These are phyloP conservation scores for Yarrowia phangngaensis DNA, from an alignment of 805 yeast genomes.

Conservation along the genomic window DNA sequence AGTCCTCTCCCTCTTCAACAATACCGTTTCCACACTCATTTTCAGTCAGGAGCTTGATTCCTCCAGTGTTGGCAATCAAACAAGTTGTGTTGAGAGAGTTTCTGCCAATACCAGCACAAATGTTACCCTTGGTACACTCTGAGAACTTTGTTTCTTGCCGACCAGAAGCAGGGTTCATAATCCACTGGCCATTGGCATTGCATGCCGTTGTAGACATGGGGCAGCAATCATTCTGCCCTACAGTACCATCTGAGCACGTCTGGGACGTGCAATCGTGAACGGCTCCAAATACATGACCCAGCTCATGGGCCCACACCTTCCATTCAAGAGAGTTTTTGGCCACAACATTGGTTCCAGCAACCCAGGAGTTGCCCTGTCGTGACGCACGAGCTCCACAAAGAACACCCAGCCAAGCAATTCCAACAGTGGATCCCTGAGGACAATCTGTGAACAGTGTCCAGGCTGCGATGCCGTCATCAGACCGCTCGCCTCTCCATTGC, in stretches of 20 bases:
- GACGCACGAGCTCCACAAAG: constrained; percentile 35
- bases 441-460: constrained; percentile 41
- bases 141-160: constrained; percentile 36
- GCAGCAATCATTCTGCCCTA: constrained; percentile 38
- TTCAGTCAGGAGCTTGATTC: constrained; percentile 35
- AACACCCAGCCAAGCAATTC: constrained; percentile 41
- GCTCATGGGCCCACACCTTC: constrained; percentile 42
- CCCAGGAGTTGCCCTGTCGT: constrained; percentile 30
- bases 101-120: constrained; percentile 37
- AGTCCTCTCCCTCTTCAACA: constrained; percentile 43
- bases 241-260: constrained; percentile 37
- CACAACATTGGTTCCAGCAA: constrained; percentile 40
- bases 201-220: constrained; percentile 37
- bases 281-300: constrained; percentile 44
- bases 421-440: constrained; percentile 39
- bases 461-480: constrained; percentile 39
- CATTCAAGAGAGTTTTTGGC: constrained; percentile 38
- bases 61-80: constrained; percentile 35
- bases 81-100: constrained; percentile 37
- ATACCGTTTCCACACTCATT: constrained; percentile 42
- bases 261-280: constrained; percentile 42
- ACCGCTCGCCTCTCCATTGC: constrained; percentile 37
- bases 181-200: constrained; percentile 38
- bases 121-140: constrained; percentile 40
- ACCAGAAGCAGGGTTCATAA: constrained; percentile 41